These are phyloP conservation scores for Xylaria hypoxylon DNA, from an alignment of 2,329 filamentous ascomycete genomes.

Conservation along the genomic window DNA sequence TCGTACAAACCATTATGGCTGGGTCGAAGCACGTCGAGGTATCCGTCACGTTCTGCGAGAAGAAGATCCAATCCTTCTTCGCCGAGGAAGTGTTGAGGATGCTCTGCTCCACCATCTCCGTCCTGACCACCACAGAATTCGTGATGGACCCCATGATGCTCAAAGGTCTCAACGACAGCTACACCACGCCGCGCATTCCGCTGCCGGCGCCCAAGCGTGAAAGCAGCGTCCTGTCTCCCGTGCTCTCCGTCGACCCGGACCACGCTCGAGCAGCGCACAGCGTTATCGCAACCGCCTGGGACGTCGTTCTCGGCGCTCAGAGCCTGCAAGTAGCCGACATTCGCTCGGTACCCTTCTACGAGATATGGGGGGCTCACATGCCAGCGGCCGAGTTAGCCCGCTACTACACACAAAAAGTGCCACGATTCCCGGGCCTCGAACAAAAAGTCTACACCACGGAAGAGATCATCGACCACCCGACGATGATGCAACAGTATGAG, in stretches of 20 bases:
- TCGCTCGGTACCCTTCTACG: constrained; percentile 62
- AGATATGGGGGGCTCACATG: constrained; percentile 63
- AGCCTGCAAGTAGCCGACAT: constrained; percentile 57
- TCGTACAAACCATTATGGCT: constrained; percentile 57
- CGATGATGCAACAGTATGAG: constrained; percentile 62
- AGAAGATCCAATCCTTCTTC: constrained; percentile 56
- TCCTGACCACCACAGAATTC: constrained; percentile 60
- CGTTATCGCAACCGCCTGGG: constrained; percentile 59
- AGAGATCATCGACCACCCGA: constrained; percentile 63
- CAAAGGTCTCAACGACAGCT: constrained; percentile 56
- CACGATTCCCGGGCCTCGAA: constrained; percentile 54
- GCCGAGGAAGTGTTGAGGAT: constrained; percentile 59
- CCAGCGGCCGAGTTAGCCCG: constrained; percentile 61
- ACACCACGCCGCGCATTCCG: constrained; percentile 57
- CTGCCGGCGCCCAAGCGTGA: constrained; percentile 49
- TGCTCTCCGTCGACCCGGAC: constrained; percentile 53
- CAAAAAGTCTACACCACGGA: constrained; percentile 56
- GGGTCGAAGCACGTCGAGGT: constrained; percentile 55
- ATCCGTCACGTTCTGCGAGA: constrained; percentile 60
- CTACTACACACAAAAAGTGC: constrained; percentile 58
- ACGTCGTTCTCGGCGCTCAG: constrained; percentile 56
- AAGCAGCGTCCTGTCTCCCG: constrained; percentile 40
- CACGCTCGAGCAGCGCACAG: constrained; percentile 57
- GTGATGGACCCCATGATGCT: constrained; percentile 61
- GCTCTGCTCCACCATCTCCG: constrained; percentile 59